These are phyloP conservation scores for Colletotrichum sp. DNA, from an alignment of 2,329 filamentous ascomycete genomes.

Conservation along the genomic window DNA sequence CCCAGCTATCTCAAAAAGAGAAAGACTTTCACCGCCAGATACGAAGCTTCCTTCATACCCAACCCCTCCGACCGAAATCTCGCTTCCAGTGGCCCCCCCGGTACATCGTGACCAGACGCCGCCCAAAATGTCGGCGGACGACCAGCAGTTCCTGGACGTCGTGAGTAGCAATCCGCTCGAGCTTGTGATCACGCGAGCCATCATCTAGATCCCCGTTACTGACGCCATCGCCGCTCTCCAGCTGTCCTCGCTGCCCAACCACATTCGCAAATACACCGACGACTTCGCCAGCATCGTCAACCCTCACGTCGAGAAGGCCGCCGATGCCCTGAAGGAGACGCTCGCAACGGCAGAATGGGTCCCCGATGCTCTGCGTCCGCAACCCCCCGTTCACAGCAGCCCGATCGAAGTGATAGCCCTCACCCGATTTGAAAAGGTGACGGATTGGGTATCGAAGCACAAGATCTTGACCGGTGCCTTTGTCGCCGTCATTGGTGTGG, in stretches of 20 bases:
- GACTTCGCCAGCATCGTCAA: conserved; percentile 83
- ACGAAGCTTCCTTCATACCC: background rate
- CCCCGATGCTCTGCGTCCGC: conserved; percentile 69
- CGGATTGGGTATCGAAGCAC: conserved; percentile 76
- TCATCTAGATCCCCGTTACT: background rate
- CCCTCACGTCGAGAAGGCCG: conserved; percentile 78
- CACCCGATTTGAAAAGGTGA: conserved; percentile 55
- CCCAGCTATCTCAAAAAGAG: background rate
- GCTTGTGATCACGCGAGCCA: background rate
- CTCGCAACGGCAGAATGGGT: conserved; percentile 75
- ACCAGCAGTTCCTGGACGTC: conserved; percentile 78
- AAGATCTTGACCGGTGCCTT: conserved; percentile 76
- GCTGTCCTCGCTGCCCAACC: conserved; percentile 60
- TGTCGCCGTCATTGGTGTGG: conserved; percentile 73
- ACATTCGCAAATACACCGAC: conserved; percentile 73
- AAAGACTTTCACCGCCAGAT: background rate
- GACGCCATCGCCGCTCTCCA: conserved; percentile 30
- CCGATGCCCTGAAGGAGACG: conserved; percentile 71
- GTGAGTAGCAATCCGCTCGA: conserved; percentile 53
- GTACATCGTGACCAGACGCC: background rate
- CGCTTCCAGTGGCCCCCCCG: background rate
- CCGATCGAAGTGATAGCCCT: conserved; percentile 34
- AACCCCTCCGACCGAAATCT: background rate
- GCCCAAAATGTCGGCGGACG: conserved; percentile 75
- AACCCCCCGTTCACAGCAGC: conserved; percentile 48